These are phyloP conservation scores for Trifolium pratense DNA, from an alignment of 306 rosid genomes.

Conservation along the genomic window DNA sequence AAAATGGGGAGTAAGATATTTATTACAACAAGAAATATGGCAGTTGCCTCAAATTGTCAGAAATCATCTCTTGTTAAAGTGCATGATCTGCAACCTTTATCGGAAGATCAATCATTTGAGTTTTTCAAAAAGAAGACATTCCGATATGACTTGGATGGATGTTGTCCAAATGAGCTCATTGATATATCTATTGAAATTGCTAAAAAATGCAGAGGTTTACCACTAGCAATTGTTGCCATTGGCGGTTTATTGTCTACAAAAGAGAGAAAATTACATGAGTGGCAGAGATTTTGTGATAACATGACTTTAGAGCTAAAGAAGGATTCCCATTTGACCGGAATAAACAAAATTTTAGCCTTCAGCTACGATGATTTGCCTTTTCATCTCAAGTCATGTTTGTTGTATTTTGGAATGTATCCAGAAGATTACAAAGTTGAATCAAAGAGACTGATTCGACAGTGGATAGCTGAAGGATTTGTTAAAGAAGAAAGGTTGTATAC, in stretches of 20 bases:
- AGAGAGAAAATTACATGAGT: neutral
- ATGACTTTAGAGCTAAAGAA: neutral
- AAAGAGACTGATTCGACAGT: no score
- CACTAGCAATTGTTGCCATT: constrained; percentile 13
- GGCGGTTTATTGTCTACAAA: neutral
- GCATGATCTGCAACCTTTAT: neutral
- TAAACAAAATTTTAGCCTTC: neutral
- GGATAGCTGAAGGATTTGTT: no score
- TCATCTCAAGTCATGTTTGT: no score
- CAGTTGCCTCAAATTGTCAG: neutral
- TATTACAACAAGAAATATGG: neutral
- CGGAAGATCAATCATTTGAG: neutral
- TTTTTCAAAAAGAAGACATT: constrained; percentile 2
- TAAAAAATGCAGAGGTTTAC: neutral
- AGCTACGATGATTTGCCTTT: constrained; percentile 17
- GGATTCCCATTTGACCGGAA: neutral
- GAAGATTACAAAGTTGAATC: no score
- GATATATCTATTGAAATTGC: neutral
- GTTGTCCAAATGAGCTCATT: neutral
- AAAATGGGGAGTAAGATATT: constrained; percentile 11
- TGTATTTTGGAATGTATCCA: no score
- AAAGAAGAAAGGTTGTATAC: no score
- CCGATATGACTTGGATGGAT: neutral
- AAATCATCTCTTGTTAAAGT: neutral
- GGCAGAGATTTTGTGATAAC: neutral